These are phyloP conservation scores for Hanseniaspora osmophila DNA, from an alignment of 805 yeast species.

Conservation along the genomic window DNA sequence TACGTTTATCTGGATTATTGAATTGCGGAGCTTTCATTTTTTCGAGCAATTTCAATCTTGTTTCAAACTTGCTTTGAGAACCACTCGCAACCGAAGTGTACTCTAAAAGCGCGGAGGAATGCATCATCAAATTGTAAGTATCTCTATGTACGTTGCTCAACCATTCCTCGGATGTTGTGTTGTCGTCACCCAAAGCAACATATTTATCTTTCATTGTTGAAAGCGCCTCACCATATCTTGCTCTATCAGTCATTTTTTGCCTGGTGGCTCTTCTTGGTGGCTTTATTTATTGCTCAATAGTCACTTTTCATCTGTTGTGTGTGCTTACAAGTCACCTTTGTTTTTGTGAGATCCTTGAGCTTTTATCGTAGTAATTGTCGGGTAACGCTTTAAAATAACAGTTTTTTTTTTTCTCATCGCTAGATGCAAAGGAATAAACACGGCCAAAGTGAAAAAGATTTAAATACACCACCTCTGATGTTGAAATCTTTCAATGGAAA, in stretches of 20 bases:
- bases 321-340: no score
- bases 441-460: neutral
- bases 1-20: conserved; percentile 2
- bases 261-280: neutral
- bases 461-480: no score
- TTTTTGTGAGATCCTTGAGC: no score
- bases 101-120: conserved; percentile 19
- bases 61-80: conserved; percentile 12
- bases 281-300: no score
- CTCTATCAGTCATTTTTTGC: conserved; percentile 41
- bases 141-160: conserved; percentile 31
- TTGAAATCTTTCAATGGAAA: neutral
- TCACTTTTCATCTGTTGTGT: no score
- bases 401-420: no score
- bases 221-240: conserved; percentile 43
- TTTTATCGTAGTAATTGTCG: no score
- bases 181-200: conserved; percentile 64
- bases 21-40: conserved; percentile 13
- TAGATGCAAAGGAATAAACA: no score
- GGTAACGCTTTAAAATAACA: no score
- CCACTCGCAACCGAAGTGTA: conserved; percentile 17
- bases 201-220: conserved; percentile 45
- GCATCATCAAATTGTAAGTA: conserved; percentile 16
- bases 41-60: conserved; percentile 15
- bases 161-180: conserved; percentile 60